phyloP scores from a whole-genome alignment of 371 early-diverging fungal species.

The Dichotomocladium elegans region DNA sequence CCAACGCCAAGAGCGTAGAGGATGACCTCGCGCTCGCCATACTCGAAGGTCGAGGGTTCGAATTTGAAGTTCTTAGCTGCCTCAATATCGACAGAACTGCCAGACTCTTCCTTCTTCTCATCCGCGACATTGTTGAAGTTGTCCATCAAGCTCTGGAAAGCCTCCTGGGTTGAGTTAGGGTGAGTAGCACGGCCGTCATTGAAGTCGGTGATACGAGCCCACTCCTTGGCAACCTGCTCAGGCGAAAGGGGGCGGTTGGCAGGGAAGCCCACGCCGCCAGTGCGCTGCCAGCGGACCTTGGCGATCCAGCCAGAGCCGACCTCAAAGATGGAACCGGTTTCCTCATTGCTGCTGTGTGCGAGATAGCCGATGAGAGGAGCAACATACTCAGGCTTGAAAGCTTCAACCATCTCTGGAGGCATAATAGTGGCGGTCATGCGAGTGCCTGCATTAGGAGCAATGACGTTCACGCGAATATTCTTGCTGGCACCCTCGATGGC shows the following conservation, averaged over 20 bases:
- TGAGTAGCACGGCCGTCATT: constrained; percentile 89
- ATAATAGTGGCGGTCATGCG: constrained; percentile 96
- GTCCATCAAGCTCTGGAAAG: constrained; percentile 81
- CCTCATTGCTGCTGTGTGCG: constrained; percentile 78
- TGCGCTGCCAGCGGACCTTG: constrained; percentile 92
- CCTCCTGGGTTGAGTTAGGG: constrained; percentile 78
- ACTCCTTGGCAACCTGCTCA: constrained; percentile 68
- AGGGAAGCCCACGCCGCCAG: constrained; percentile 90
- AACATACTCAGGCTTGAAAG: constrained; percentile 95
- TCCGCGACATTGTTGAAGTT: constrained; percentile 57
- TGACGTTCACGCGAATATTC: constrained; percentile 88
- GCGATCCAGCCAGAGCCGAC: constrained; percentile 91
- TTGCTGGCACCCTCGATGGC: constrained; percentile 93
- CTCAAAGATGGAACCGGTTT: constrained; percentile 90
- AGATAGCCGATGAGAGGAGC: constrained; percentile 93
- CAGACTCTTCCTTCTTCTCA: constrained; percentile 24
- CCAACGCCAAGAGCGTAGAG: constrained; percentile 96
- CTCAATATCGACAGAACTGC: constrained; percentile 61
- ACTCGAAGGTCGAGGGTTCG: constrained; percentile 48
- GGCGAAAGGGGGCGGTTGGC: constrained; percentile 85
- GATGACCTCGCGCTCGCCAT: constrained; percentile 86
- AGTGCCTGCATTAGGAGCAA: constrained; percentile 97
- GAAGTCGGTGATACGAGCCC: constrained; percentile 81
- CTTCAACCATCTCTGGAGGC: constrained; percentile 93
- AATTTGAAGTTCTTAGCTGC: constrained; percentile 58